Base-by-base conservation (phyloP, 1,139 yeast genomes). In the Candida frijolesensis region DNA sequence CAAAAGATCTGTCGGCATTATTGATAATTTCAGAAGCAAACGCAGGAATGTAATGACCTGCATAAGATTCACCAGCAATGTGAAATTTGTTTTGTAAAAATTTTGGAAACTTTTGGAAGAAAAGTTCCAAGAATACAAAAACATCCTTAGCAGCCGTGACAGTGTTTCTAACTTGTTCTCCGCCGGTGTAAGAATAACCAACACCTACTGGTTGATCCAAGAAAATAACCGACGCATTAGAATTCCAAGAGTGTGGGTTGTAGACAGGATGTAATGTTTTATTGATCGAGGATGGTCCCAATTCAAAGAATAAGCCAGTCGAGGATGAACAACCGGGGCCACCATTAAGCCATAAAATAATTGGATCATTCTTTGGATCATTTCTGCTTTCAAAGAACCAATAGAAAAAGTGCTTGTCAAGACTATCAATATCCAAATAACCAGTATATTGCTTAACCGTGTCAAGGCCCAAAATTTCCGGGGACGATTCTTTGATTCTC, bases 161-260 rank as follows among this genome's bases (percentile, higher is more conserved):
- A 45, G 94, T 85, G 58, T 79, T 77, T 30, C 77, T 70, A 35
- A 88, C 83, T 35, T 72, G 71, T 40, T 80, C 80, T 19, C 79
- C 76, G 19, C 76, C 78, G 35, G 88, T 80, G 65, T 85, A 85
- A 1, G 95, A 87, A 66, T 83, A 88, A 16, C 96, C 96, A 47
- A 89, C 96, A 56, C 90, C 89, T 49, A 91, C 96, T 1, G 98
- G 98, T 71, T 91, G 97, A 70, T 92, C 98, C 62, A 92, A 80
- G 77, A 89, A 92, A 64, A 92, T 89, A 40, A 91, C 94, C 15
- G 94, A 82, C 22, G 97, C 97, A 63, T 90, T 90, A 58, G 82
- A 76, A 70, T 90, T 91, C 97, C 97, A 91, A 11, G 96, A 81
- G 70, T 82, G 73, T 43, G 92, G 92, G 72, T 90, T 90, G 70